Percentiles rank a stretch among this genome's conserved stretches.
Evolutionary conservation across 148 eudicot species (phyloP).

Genomic region (Cornus controversa): DNA sequence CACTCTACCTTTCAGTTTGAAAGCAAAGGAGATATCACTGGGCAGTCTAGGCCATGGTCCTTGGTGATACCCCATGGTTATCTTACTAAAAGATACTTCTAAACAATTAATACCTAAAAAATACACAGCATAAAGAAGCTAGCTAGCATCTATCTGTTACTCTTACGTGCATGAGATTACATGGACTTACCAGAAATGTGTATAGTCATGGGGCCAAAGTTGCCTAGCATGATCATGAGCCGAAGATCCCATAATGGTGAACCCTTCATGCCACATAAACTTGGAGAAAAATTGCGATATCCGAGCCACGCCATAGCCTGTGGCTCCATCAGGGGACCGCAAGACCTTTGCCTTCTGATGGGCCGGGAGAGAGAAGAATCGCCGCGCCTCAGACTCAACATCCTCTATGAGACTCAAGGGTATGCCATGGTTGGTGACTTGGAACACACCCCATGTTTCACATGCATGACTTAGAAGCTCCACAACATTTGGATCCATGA

Average conservation of each 20-base stretch:
- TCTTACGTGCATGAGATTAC: slow-evolving; percentile 12
- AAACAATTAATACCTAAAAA: no score
- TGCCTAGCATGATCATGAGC: slow-evolving; percentile 43
- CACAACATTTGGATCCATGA: slow-evolving; percentile 32
- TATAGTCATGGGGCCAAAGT: slow-evolving; percentile 61
- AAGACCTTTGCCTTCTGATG: slow-evolving; percentile 44
- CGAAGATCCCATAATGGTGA: slow-evolving; percentile 60
- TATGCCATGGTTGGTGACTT: slow-evolving; percentile 55
- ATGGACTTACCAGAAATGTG: slow-evolving; percentile 59
- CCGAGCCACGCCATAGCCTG: slow-evolving; percentile 61
- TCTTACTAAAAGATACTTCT: no score
- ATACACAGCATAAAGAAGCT: no score
- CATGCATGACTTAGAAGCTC: slow-evolving; percentile 43
- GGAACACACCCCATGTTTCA: slow-evolving; percentile 58
- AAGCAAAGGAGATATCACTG: no score
- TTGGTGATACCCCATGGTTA: no score
- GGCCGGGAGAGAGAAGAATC: slow-evolving; percentile 48
- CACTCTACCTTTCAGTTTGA: no score
- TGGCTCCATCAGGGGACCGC: slow-evolving; percentile 36
- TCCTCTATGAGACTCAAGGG: slow-evolving; percentile 27
- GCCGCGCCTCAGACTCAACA: slow-evolving; percentile 34
- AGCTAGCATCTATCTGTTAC: no score
- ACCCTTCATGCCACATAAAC: slow-evolving; percentile 73
- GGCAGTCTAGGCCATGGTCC: no score
- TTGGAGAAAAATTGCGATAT: slow-evolving; percentile 52